phyloP scores from a whole-genome alignment of 2,329 filamentous ascomycete genomes.

The Arthrinium phaeospermum region DNA sequence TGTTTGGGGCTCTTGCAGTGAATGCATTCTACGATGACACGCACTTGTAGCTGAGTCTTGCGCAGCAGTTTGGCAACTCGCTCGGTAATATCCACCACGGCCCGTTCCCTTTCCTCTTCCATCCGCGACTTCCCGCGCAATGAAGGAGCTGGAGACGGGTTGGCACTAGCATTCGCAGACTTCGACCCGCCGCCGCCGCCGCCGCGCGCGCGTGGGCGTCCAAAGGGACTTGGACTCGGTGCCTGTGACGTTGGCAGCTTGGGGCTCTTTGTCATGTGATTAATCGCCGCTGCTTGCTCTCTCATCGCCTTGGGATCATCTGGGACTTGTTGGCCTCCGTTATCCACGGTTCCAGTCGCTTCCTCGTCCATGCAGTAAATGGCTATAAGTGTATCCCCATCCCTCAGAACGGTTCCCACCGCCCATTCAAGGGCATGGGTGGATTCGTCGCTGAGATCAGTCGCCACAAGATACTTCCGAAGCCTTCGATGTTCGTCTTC shows the following conservation, averaged over 20 bases:
- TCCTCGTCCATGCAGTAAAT: conserved; percentile 96
- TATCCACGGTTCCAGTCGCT: conserved; percentile 58
- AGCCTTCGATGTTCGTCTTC: conserved; percentile 79
- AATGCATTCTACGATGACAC: conserved; percentile 93
- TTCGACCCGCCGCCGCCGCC: conserved; percentile 42
- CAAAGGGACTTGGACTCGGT: conserved; percentile 35
- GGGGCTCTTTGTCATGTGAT: conserved; percentile 58
- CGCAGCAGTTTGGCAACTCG: conserved; percentile 83
- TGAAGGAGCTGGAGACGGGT: conserved; percentile 55
- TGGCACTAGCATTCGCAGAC: conserved; percentile 41
- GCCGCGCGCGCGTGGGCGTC: conserved; percentile 37
- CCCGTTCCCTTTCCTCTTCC: conserved; percentile 80
- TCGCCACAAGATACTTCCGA: conserved; percentile 93
- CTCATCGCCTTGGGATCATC: conserved; percentile 78
- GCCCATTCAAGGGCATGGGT: conserved; percentile 97
- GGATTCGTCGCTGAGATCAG: conserved; percentile 91
- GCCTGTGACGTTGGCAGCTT: conserved; percentile 39
- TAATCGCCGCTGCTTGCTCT: conserved; percentile 76
- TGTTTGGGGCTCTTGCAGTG: conserved; percentile 98
- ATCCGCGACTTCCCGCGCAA: conserved; percentile 60
- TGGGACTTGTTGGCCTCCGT: conserved; percentile 57
- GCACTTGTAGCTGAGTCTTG: conserved; percentile 90
- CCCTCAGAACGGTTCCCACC: conserved; percentile 89
- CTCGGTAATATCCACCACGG: conserved; percentile 83
- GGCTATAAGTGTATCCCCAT: conserved; percentile 91